These are phyloP conservation scores for Panaeolus cyanescens DNA, from an alignment of 768 basidiomycete species.

Conservation along the genomic window DNA sequence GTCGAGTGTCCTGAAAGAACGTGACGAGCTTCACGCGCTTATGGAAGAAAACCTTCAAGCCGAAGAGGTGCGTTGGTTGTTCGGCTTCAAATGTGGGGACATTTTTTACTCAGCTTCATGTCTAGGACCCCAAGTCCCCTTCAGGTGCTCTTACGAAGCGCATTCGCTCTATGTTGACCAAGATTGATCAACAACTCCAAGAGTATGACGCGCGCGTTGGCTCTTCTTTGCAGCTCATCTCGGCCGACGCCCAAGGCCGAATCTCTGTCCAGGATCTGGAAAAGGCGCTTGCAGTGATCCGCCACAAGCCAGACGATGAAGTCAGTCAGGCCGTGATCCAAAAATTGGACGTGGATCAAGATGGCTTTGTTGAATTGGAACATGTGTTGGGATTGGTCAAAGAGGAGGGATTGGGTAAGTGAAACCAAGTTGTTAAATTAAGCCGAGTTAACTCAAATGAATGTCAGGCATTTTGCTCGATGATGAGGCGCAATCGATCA, in stretches of 20 bases:
- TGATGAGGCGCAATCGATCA: slow-evolving; percentile 79
- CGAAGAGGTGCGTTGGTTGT: slow-evolving; percentile 61
- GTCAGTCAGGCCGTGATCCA: slow-evolving; percentile 85
- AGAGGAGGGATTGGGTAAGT: slow-evolving; percentile 81
- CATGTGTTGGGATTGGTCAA: slow-evolving; percentile 89
- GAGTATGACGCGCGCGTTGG: slow-evolving; percentile 91
- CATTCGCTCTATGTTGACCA: slow-evolving; percentile 92
- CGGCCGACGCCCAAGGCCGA: slow-evolving; percentile 81
- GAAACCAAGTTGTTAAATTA: slow-evolving; percentile 3
- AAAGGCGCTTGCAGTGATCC: slow-evolving; percentile 90
- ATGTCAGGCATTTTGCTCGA: slow-evolving; percentile 76
- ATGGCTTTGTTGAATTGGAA: slow-evolving; percentile 93
- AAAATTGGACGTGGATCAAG: slow-evolving; percentile 95
- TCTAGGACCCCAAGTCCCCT: slow-evolving; percentile 75
- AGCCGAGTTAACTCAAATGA: slow-evolving; percentile 6
- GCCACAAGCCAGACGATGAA: slow-evolving; percentile 89
- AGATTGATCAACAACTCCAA: slow-evolving; percentile 90
- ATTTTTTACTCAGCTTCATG: not conserved
- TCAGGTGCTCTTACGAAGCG: slow-evolving; percentile 91
- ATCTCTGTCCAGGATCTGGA: slow-evolving; percentile 89
- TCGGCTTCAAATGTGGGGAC: not conserved
- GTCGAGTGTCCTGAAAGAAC: slow-evolving; percentile 94
- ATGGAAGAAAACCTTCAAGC: slow-evolving; percentile 93
- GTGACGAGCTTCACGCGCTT: slow-evolving; percentile 85
- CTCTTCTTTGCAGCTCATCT: slow-evolving; percentile 82